A percentile compares a stretch with the other conserved stretches of the same genome.
phyloP scores from a whole-genome alignment of 805 yeast genomes.

The Spathaspora passalidarum region DNA sequence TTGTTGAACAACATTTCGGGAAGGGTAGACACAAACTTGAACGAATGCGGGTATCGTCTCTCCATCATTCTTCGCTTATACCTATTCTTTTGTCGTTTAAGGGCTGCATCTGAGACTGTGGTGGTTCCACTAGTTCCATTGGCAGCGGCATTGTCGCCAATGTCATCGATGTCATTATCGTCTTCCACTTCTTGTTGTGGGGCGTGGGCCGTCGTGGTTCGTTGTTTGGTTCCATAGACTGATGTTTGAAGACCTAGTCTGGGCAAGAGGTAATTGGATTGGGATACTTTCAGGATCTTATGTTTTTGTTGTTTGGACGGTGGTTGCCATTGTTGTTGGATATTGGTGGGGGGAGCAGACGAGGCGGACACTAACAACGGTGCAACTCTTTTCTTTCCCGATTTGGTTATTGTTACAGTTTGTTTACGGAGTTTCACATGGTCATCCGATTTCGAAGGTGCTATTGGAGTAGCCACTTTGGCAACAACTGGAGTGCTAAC shows the following conservation, averaged over 20 bases:
- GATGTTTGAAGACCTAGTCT: slow-evolving; percentile 62
- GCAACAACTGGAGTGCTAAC: background rate
- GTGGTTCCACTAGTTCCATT: slow-evolving; percentile 10
- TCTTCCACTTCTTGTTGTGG: slow-evolving; percentile 7
- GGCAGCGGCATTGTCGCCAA: slow-evolving; percentile 28
- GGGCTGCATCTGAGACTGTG: slow-evolving; percentile 26
- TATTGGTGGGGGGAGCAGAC: background rate
- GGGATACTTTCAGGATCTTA: slow-evolving; percentile 21
- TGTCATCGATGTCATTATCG: slow-evolving; percentile 51
- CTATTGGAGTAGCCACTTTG: background rate
- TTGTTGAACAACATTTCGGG: slow-evolving; percentile 36
- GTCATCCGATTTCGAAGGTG: slow-evolving; percentile 13
- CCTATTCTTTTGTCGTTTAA: slow-evolving; percentile 31
- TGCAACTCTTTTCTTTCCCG: slow-evolving; percentile 73
- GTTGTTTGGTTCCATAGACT: slow-evolving; percentile 51
- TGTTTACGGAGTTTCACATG: slow-evolving; percentile 12
- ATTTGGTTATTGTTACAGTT: slow-evolving; percentile 65
- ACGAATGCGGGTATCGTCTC: slow-evolving; percentile 32
- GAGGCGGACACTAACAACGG: slow-evolving; percentile 61
- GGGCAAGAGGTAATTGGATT: slow-evolving; percentile 52
- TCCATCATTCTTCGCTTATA: slow-evolving; percentile 28
- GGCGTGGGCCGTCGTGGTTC: slow-evolving; percentile 6
- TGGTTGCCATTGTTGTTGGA: slow-evolving; percentile 4
- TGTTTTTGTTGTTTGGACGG: slow-evolving; percentile 11
- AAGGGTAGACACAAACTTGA: slow-evolving; percentile 31